Evolutionary conservation across 148 eudicot species (phyloP), one percentile per base, ranked within the genome.

Genomic region (Amaranthus hypochondriacus): DNA sequence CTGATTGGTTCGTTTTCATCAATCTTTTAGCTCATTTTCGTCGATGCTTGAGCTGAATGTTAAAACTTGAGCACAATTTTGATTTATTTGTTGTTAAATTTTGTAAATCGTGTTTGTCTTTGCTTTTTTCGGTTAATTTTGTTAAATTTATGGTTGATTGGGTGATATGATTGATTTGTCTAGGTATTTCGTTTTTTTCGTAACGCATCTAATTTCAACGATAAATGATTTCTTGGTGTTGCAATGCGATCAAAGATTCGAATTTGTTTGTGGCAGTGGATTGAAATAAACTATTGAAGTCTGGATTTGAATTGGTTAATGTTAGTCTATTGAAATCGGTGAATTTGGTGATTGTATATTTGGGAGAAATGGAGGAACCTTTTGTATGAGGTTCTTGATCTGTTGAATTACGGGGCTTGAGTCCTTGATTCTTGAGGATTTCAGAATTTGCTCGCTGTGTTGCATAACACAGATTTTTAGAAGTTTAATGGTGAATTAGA

Each of bases 181-280:
- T 6, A 18, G 52, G 39, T 44, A 15, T 39, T 21, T 56, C 62
- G 82, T 78, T 85, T 73, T 63, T 51, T 48, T 43, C 3, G 7
- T 8, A 9, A 52, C 10, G 60, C 9, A 21, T 72, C 53, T 46
- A 53, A 28, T 12, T 57, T 48, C 46, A 66, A 48, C 12, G 75
- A 50, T 48, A 5, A 18, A 53, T 62, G 7, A 6, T 14, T 42
- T 57, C 46, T 2, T 7, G 44, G 8, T 39, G 58, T n/a, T 48
- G 42, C 42, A 44, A 63, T 74, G 65, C 56, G 75, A 48, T 70
- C 67, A 68, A 54, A 28, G 39, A n/a, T 76, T 48, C 15, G 12
- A 48, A 56, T 3, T 15, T 2, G 9, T 46, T 10, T 1, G 57
- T 50, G 52, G 9, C 56, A 5, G 8, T 10, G 13, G 47, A 13